phyloP scores from a whole-genome alignment of 768 basidiomycete species.

The Mycena venus region DNA sequence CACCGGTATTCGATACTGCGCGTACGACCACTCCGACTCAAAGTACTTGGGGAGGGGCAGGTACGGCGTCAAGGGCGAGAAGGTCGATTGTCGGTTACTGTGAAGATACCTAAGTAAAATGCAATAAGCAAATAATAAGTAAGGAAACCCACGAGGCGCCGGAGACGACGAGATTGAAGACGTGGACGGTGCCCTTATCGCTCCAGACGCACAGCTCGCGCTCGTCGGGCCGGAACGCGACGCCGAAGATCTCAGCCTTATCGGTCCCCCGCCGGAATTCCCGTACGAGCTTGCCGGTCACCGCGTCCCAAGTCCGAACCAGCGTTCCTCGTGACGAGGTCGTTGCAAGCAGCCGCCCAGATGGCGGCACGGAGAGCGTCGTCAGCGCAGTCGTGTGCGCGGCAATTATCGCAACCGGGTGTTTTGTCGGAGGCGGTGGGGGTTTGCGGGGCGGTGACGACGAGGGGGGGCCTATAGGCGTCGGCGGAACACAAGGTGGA shows the following conservation, averaged over 20 bases:
- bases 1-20: constrained; percentile 89
- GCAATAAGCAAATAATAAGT: neutral
- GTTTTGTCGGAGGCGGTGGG: constrained; percentile 68
- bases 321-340: constrained; percentile 88
- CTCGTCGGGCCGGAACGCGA: constrained; percentile 90
- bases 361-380: constrained; percentile 81
- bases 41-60: constrained; percentile 92
- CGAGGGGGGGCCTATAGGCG: constrained; percentile 68
- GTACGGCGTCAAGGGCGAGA: constrained; percentile 85
- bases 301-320: constrained; percentile 88
- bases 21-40: constrained; percentile 96
- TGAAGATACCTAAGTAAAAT: constrained; percentile 4
- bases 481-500: constrained; percentile 79
- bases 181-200: constrained; percentile 94
- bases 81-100: constrained; percentile 88
- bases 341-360: constrained; percentile 86
- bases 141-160: constrained; percentile 70
- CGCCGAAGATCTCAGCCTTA: constrained; percentile 92
- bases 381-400: constrained; percentile 87
- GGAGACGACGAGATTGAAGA: constrained; percentile 81
- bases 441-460: constrained; percentile 66
- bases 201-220: constrained; percentile 92
- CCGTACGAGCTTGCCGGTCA: constrained; percentile 77
- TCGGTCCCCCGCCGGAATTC: constrained; percentile 91
- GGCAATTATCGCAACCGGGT: constrained; percentile 83